A percentile compares a stretch with the other conserved stretches of the same genome.
Conservation (phyloP, 352 stramenopile species). For the Phytophthora ohioensis region DNA sequence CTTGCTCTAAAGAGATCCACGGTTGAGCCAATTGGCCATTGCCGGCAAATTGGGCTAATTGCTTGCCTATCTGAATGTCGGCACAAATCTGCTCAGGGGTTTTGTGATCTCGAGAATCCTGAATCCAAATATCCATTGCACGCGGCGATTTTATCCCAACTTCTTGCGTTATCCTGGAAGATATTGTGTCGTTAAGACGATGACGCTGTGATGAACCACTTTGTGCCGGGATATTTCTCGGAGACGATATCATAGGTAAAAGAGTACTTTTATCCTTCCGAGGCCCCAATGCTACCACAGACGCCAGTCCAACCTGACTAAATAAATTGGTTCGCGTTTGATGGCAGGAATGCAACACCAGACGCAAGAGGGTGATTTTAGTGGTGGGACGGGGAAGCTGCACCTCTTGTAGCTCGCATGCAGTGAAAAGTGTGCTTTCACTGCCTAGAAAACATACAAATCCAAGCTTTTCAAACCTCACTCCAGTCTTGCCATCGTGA, state of each 20-base stretch:
- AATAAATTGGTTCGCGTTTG: constrained; percentile 55
- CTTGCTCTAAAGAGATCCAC: constrained; percentile 24
- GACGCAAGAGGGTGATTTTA: constrained; percentile 45
- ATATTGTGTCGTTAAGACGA: not conserved
- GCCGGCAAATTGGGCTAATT: constrained; percentile 27
- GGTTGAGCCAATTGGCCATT: constrained; percentile 6
- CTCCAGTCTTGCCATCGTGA: constrained; percentile 16
- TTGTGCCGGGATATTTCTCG: not conserved
- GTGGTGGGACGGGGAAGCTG: constrained; percentile 25
- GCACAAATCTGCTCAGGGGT: constrained; percentile 49
- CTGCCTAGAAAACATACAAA: constrained; percentile 51
- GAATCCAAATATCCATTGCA: constrained; percentile 36
- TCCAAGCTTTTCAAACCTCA: constrained; percentile 49
- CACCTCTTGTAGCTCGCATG: constrained; percentile 66
- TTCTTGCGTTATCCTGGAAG: not conserved
- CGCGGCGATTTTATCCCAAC: constrained; percentile 8
- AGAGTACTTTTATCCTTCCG: not conserved
- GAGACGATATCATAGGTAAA: constrained; percentile 27
- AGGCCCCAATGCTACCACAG: constrained; percentile 33
- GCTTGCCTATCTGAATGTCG: constrained; percentile 40
- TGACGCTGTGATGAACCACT: not conserved
- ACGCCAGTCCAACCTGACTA: constrained; percentile 58
- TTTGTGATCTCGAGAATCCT: constrained; percentile 34
- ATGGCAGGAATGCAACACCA: constrained; percentile 60
- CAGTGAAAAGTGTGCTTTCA: constrained; percentile 25